phyloP scores from a whole-genome alignment of 208 protist genomes.

The Leishmania major region DNA sequence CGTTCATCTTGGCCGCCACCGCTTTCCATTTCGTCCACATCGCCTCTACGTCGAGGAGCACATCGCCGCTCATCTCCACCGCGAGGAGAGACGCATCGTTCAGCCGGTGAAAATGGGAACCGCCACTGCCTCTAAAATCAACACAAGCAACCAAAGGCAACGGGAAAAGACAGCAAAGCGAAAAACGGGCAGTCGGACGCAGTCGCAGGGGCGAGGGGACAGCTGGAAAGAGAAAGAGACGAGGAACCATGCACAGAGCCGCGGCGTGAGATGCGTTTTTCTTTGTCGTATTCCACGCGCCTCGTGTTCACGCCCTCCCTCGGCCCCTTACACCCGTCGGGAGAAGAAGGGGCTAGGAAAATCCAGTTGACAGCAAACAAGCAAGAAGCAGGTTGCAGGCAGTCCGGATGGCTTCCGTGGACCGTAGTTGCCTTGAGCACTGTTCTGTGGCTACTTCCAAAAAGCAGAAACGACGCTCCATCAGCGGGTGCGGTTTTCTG shows the following conservation, averaged over 20 bases:
- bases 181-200: background rate
- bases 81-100: background rate
- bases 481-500: background rate
- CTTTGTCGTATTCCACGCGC: conserved; percentile 5
- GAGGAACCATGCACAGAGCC: background rate
- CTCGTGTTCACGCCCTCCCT: background rate
- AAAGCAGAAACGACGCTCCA: background rate
- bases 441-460: background rate
- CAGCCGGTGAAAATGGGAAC: background rate
- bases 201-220: background rate
- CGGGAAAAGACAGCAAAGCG: background rate
- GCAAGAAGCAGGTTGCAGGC: background rate
- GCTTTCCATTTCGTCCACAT: background rate
- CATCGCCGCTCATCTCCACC: background rate
- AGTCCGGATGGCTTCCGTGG: background rate
- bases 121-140: background rate
- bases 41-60: background rate
- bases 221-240: background rate
- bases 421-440: background rate
- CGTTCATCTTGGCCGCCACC: background rate
- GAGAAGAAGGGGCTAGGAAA: background rate
- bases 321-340: too few species aligned
- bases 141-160: background rate
- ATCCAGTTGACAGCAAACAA: background rate
- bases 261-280: background rate